These are phyloP conservation scores for Pholiota molesta DNA, from an alignment of 768 basidiomycete species.

Conservation along the genomic window DNA sequence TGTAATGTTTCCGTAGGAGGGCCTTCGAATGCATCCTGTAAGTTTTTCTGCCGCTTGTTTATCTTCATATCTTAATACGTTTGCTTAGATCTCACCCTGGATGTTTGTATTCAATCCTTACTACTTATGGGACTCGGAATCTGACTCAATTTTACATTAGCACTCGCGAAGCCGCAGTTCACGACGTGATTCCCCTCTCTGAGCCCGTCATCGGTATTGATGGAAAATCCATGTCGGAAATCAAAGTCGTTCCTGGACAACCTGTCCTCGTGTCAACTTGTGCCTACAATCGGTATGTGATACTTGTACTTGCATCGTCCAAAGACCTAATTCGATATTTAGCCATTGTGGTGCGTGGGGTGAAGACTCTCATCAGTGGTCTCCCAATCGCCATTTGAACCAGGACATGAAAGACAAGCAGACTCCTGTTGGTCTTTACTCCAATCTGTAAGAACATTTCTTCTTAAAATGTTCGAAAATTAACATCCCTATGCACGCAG, in stretches of 20 bases:
- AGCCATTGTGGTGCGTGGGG: conserved; percentile 13
- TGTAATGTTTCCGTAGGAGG: neutral
- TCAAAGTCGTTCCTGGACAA: conserved; percentile 11
- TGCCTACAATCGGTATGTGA: conserved; percentile 14
- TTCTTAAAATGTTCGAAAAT: neutral
- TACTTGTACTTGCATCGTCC: neutral
- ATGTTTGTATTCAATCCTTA: conserved; percentile 4
- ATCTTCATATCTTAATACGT: neutral
- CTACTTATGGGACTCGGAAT: neutral
- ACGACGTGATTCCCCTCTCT: conserved; percentile 10
- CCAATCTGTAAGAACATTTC: conserved; percentile 5
- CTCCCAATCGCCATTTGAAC: conserved; percentile 11
- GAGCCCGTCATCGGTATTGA: conserved; percentile 14
- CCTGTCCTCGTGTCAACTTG: conserved; percentile 13
- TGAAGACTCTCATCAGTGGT: conserved; percentile 12
- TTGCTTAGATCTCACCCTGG: conserved; percentile 7
- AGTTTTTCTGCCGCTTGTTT: neutral
- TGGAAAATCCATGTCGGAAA: conserved; percentile 10
- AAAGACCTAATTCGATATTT: neutral
- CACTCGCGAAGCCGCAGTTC: conserved; percentile 12
- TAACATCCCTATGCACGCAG: neutral
- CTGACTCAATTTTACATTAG: neutral
- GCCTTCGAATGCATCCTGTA: conserved; percentile 10
- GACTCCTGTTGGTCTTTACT: conserved; percentile 15
- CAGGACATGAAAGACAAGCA: conserved; percentile 15